Conservation (phyloP, 352 stramenopile genomes). For the Phytophthora brassicae region DNA sequence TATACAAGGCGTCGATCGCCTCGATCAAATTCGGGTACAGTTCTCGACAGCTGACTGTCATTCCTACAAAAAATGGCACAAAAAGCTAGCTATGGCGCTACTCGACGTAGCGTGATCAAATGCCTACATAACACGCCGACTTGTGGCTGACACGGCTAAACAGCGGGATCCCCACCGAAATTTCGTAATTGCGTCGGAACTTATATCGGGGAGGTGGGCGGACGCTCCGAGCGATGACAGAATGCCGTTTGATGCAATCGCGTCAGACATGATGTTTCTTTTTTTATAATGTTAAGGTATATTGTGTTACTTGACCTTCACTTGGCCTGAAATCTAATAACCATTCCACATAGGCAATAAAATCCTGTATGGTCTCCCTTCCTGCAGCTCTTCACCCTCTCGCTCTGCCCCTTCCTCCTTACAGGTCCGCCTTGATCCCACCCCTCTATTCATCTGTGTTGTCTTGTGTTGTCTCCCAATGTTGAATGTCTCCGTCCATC, state of each 20-base stretch:
- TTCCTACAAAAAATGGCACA: conserved; percentile 19
- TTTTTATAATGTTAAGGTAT: too few species aligned
- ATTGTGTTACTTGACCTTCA: too few species aligned
- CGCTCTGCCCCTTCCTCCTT: too few species aligned
- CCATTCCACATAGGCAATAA: too few species aligned
- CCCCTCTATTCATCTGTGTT: too few species aligned
- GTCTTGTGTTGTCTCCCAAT: too few species aligned
- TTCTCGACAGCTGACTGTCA: conserved; percentile 11
- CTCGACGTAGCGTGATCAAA: conserved; percentile 14
- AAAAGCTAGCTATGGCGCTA: conserved; percentile 9
- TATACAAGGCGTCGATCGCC: conserved; percentile 12
- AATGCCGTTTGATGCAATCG: conserved; percentile 2
- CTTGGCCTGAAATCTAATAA: too few species aligned
- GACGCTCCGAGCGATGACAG: conserved; percentile 5
- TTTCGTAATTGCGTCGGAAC: conserved; percentile 12
- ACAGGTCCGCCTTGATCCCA: too few species aligned
- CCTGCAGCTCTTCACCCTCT: too few species aligned
- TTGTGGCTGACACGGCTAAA: not conserved
- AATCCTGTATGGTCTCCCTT: too few species aligned
- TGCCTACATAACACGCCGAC: not conserved
- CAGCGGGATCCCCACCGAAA: conserved; percentile 1
- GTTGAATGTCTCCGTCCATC: too few species aligned
- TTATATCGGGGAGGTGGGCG: conserved; percentile 8
- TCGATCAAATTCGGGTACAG: conserved; percentile 9
- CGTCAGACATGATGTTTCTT: not conserved